Evolutionary conservation across 2,329 filamentous ascomycete species (phyloP), one percentile per base, ranked within the genome.

Genomic region (Monilinia vaccinii-corymbosi): DNA sequence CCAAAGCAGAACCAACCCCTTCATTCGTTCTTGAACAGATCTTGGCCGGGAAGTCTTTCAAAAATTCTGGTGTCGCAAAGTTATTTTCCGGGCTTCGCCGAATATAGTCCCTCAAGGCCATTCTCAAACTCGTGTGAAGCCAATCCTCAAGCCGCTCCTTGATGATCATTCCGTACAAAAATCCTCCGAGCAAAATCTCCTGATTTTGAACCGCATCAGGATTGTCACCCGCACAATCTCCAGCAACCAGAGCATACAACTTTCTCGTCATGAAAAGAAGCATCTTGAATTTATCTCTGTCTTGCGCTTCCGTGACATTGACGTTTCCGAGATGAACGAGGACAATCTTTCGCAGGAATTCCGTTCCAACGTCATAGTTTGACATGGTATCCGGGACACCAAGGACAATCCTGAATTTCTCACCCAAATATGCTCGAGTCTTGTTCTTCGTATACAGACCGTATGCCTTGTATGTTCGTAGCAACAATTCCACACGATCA

Each of bases 151-250:
- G 78, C 61, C 88, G 85, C 74, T 99, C 94, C 77, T 99, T 99
- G 66, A 99, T 77, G 57, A 99, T 91, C 85, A 94, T 93, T 60
- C 90, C 90, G 71, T 96, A 99, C 14, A 99, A 77, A 71, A 96
- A 96, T 10, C 94, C 93, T 57, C 93, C 93, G 1, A 99, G 82
- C 28, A 99, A 79, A 61, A 97, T 87, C 74, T 99, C 94, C 71
- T 99, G 94, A 73, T 95, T 96, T 70, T 96, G 92, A 21, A 97
- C 87, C 13, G 94, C 91, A 81, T 99, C 94, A 1, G 94, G 93
- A 71, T 99, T 97, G 77, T 99, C 94, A 5, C 92, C 85, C 5
- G 91, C 82, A 72, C 93, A 97, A 65, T 97, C 93, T 60, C 93
- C 92, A 62, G 92, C 91, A 10, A 94, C 93, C 52, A 99, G 79